Base-by-base conservation (phyloP, 495 filamentous ascomycete species). In the Penicillium arizonense region DNA sequence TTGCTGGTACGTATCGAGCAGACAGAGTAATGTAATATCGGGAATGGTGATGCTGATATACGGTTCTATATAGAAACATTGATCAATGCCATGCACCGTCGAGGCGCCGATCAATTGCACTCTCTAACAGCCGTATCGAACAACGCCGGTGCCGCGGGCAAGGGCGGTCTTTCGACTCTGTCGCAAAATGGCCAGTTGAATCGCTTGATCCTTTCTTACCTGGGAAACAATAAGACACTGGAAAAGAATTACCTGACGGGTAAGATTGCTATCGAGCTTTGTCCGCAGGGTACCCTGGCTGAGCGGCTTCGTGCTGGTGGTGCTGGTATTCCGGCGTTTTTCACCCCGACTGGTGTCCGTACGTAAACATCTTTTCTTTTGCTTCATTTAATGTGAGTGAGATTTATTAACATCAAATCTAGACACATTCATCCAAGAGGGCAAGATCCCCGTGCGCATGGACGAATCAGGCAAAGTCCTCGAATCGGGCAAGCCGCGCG, bases 301-400 rank as follows among this genome's bases (percentile, higher is more conserved):
- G 91, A 96, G 72, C 77, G 91, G 5, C 84, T 91, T 64, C 79
- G 90, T 8, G 86, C 89, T 21, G 91, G 90, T 46, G 91, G 91
- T 20, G 88, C 87, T 35, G 91, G 91, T 2, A 86, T 96, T 40
- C 91, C 91, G 4, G 91, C 91, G 1, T 96, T 96, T 61, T 96
- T 89, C 65, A 96, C 91, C 0, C 89, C 91, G 2, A 90, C 91
- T 0, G 91, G 86, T 33, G 86, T 86, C 57, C 87, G 88, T 75
- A 57, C 60, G 70, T 71, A 13, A 39, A 39, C 5, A 39, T 45
- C 11, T 12, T 23, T 13, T 14, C 4, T 0, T 23, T 9, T 23
- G 3, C 35, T 34, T 30, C 5, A 24, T 30, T 18, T 10, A 30
- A 18, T 30, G 43, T 5, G 8, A 23, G 3, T 20, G 4, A 16